Conservation (phyloP, 805 yeast species). For the Saccharomycopsis babjevae region DNA sequence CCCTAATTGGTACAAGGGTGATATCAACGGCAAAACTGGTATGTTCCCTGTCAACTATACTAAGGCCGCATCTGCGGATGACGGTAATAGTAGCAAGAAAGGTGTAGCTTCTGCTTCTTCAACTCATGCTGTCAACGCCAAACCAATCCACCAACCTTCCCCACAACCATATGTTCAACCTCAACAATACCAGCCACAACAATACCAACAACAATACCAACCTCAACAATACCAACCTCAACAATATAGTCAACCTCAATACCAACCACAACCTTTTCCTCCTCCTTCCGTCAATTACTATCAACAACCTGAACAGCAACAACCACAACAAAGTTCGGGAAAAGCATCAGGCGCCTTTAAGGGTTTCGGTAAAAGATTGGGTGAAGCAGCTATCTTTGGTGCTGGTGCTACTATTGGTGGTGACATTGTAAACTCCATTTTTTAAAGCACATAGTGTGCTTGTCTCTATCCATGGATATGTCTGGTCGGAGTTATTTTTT, state of each 20-base stretch:
- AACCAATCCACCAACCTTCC: background rate
- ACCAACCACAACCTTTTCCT: constrained; percentile 31
- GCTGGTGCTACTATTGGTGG: constrained; percentile 94
- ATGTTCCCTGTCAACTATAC: constrained; percentile 90
- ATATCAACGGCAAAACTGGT: constrained; percentile 49
- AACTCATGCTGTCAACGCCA: background rate
- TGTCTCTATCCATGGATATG: background rate
- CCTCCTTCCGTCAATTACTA: constrained; percentile 42
- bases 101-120: background rate
- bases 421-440: constrained; percentile 65
- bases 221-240: constrained; percentile 26
- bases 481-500: background rate
- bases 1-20: constrained; percentile 89
- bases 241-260: constrained; percentile 26
- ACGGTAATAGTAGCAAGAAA: background rate
- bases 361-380: constrained; percentile 70
- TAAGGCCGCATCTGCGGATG: constrained; percentile 20
- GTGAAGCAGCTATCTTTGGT: constrained; percentile 90
- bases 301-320: constrained; percentile 27
- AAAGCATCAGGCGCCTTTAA: constrained; percentile 30
- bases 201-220: constrained; percentile 10
- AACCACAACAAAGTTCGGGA: constrained; percentile 24
- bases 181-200: constrained; percentile 19
- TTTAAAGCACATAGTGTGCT: constrained; percentile 26
- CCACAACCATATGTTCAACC: constrained; percentile 8